phyloP scores from a whole-genome alignment of 129 eudicot genomes.

The Glebionis coronaria region DNA sequence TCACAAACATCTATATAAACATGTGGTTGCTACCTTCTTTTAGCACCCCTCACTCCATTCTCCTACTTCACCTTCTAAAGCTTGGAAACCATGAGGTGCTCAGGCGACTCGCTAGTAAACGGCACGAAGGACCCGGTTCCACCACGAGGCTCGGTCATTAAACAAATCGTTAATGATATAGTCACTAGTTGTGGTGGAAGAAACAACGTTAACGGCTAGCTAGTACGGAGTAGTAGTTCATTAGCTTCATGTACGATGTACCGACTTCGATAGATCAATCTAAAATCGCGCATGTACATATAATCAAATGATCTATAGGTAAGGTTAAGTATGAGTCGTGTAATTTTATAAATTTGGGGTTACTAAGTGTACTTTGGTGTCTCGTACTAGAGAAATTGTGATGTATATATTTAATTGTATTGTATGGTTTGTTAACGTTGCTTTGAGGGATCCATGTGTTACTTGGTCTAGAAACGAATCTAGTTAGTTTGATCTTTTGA shows the following conservation, averaged over 20 bases:
- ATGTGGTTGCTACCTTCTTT: constrained; percentile 6
- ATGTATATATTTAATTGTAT: too few species aligned
- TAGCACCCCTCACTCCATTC: constrained; percentile 12
- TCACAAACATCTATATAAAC: constrained; percentile 13
- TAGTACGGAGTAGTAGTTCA: not conserved
- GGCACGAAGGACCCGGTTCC: constrained; percentile 21
- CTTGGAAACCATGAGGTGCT: constrained; percentile 1
- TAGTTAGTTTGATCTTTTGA: too few species aligned
- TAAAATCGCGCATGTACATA: constrained; percentile 2
- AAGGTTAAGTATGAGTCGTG: too few species aligned
- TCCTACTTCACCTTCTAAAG: constrained; percentile 1
- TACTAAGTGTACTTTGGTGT: too few species aligned
- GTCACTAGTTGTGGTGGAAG: constrained; percentile 9
- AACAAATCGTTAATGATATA: constrained; percentile 21
- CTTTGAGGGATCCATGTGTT: too few species aligned
- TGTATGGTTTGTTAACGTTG: too few species aligned
- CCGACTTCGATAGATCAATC: too few species aligned
- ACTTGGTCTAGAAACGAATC: too few species aligned
- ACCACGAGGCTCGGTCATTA: constrained; percentile 24
- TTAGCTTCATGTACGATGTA: not conserved
- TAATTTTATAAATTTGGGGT: too few species aligned
- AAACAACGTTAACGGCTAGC: not conserved
- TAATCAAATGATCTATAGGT: not conserved
- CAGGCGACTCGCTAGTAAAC: not conserved
- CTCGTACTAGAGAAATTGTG: too few species aligned